Conservation (phyloP, 2,329 filamentous ascomycete species). For the Colletotrichum tropicale region DNA sequence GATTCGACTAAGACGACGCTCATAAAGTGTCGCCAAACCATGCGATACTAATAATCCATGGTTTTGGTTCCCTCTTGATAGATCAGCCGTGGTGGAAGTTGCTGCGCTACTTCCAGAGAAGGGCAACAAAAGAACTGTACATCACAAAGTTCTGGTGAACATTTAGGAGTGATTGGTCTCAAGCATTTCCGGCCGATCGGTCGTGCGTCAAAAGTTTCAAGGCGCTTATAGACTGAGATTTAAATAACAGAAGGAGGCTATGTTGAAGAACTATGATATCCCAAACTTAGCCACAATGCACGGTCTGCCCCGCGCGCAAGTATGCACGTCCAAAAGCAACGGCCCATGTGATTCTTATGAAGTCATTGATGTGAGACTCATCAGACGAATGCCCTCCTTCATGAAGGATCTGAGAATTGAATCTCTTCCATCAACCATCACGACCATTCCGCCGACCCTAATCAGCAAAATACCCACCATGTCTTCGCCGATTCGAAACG, state of each 20-base stretch:
- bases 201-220: neutral
- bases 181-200: neutral
- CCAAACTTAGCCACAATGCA: neutral
- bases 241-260: neutral
- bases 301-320: neutral
- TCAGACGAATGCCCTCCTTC: neutral
- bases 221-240: neutral
- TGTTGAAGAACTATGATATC: neutral
- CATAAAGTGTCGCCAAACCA: neutral
- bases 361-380: neutral
- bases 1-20: neutral
- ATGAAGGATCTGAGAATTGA: neutral
- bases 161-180: neutral
- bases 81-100: neutral
- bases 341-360: neutral
- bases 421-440: neutral
- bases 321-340: neutral
- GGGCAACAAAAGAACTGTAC: neutral
- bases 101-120: neutral
- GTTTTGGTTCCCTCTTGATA: neutral
- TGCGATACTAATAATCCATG: neutral
- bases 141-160: neutral
- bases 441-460: fast-evolving
- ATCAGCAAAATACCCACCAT: fast-evolving
- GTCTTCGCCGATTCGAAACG: neutral